Evolutionary conservation across 768 basidiomycete genomes (phyloP).

Genomic region (Mycena rebaudengoi): DNA sequence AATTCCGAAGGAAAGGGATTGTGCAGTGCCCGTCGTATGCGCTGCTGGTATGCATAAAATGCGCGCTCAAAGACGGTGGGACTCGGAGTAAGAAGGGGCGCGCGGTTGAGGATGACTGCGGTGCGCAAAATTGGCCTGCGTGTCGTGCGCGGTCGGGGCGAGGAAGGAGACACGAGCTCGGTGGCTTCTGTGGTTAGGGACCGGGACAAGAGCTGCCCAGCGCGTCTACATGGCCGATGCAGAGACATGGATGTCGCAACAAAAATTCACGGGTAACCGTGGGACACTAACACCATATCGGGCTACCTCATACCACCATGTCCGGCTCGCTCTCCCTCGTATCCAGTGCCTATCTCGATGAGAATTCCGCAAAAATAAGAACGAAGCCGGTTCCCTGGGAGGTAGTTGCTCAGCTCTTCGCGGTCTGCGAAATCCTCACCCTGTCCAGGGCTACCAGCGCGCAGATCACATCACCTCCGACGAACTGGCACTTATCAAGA

Average conservation of each 20-base stretch:
- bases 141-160: slow-evolving; percentile 29
- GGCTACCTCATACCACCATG: no score
- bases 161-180: not conserved
- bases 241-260: slow-evolving; percentile 1
- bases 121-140: slow-evolving; percentile 56
- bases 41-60: slow-evolving; percentile 85
- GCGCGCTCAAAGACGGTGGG: slow-evolving; percentile 80
- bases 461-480: slow-evolving; percentile 89
- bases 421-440: slow-evolving; percentile 21
- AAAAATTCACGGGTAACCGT: no score
- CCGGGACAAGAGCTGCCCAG: slow-evolving; percentile 16
- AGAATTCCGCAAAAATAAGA: slow-evolving; percentile 86
- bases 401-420: slow-evolving; percentile 50
- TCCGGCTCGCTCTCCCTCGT: slow-evolving; percentile 81
- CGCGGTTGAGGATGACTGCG: slow-evolving; percentile 79
- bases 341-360: slow-evolving; percentile 86
- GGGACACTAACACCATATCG: no score
- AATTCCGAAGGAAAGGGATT: slow-evolving; percentile 91
- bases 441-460: slow-evolving; percentile 87
- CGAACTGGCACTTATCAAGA: slow-evolving; percentile 89
- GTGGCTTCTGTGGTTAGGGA: slow-evolving; percentile 18
- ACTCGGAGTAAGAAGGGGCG: slow-evolving; percentile 77
- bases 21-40: slow-evolving; percentile 84
- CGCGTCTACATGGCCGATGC: slow-evolving; percentile 17
- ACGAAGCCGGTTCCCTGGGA: slow-evolving; percentile 97